phyloP scores from a whole-genome alignment of 83 land plant genomes.

The Isoetes engelmannii region DNA sequence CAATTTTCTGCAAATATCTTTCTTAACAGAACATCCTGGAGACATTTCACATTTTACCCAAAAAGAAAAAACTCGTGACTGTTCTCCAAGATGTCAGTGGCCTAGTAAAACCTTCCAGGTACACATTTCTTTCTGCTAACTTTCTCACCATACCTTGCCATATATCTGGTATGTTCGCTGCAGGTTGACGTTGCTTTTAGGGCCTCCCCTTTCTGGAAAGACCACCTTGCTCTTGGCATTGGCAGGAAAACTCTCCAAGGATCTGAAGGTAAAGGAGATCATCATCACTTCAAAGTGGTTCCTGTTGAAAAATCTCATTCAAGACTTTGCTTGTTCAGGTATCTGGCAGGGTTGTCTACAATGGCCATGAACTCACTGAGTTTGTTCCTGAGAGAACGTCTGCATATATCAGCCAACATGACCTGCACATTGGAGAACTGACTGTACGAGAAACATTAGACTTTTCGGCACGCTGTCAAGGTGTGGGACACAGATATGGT shows the following conservation, averaged over 20 bases:
- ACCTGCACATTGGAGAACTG: slow-evolving; percentile 44
- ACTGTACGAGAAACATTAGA: slow-evolving; percentile 23
- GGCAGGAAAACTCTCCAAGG: too few relatives aligned
- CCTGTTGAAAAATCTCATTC: too few relatives aligned
- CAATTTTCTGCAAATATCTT: too few relatives aligned
- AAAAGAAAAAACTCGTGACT: slow-evolving; percentile 16
- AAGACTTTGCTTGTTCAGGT: slow-evolving; percentile 14
- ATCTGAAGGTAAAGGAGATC: too few relatives aligned
- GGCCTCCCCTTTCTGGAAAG: too few relatives aligned
- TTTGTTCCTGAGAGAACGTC: slow-evolving; percentile 45
- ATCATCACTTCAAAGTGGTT: too few relatives aligned
- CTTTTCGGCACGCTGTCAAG: slow-evolving; percentile 22
- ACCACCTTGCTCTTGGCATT: too few relatives aligned
- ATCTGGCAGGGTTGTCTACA: slow-evolving; percentile 40
- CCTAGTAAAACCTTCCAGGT: slow-evolving; percentile 25
- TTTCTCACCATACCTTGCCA: too few relatives aligned
- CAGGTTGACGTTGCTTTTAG: too few relatives aligned
- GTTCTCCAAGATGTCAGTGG: slow-evolving; percentile 26
- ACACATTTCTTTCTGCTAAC: too few relatives aligned
- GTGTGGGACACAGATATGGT: slow-evolving; percentile 24
- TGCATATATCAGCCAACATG: slow-evolving; percentile 48
- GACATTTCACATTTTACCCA: slow-evolving; percentile 6
- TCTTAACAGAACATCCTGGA: not conserved
- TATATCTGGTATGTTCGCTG: too few relatives aligned
- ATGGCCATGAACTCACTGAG: slow-evolving; percentile 39